Percentiles rank a stretch among this genome's conserved stretches.
Evolutionary conservation across 2,329 filamentous ascomycete species (phyloP).

Genomic region (Acrocalymma vagum): DNA sequence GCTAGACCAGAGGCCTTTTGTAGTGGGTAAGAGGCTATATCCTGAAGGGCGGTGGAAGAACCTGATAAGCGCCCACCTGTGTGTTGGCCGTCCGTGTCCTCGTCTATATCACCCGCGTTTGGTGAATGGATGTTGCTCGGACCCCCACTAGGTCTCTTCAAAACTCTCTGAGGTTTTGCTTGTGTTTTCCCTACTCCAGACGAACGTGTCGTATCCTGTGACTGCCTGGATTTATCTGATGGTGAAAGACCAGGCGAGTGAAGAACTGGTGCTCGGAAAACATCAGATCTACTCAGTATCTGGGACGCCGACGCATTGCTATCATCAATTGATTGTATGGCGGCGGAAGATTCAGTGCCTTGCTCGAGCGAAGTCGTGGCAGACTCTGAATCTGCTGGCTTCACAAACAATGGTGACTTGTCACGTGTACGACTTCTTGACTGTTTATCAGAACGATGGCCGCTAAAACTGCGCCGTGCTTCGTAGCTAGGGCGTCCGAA

Average conservation of each 20-base stretch:
- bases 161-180: conserved; percentile 17
- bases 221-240: conserved; percentile 34
- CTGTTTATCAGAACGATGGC: conserved; percentile 61
- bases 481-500: conserved; percentile 51
- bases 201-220: conserved; percentile 50
- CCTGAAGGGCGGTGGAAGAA: conserved; percentile 64
- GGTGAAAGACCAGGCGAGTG: conserved; percentile 26
- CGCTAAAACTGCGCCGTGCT: conserved; percentile 69
- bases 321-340: conserved; percentile 71
- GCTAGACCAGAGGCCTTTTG: conserved; percentile 85
- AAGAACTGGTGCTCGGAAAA: conserved; percentile 83
- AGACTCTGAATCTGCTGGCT: conserved; percentile 73
- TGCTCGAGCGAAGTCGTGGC: conserved; percentile 78
- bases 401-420: conserved; percentile 57
- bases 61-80: conserved; percentile 42
- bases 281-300: conserved; percentile 85
- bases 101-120: conserved; percentile 28
- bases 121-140: conserved; percentile 13
- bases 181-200: conserved; percentile 27
- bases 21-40: conserved; percentile 77
- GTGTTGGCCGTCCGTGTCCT: conserved; percentile 37
- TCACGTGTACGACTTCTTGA: conserved; percentile 61
- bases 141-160: conserved; percentile 19
- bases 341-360: conserved; percentile 75
- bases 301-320: conserved; percentile 85